These are phyloP conservation scores for Dipteronia dyeriana DNA, from an alignment of 345 rosid genomes.

Conservation along the genomic window DNA sequence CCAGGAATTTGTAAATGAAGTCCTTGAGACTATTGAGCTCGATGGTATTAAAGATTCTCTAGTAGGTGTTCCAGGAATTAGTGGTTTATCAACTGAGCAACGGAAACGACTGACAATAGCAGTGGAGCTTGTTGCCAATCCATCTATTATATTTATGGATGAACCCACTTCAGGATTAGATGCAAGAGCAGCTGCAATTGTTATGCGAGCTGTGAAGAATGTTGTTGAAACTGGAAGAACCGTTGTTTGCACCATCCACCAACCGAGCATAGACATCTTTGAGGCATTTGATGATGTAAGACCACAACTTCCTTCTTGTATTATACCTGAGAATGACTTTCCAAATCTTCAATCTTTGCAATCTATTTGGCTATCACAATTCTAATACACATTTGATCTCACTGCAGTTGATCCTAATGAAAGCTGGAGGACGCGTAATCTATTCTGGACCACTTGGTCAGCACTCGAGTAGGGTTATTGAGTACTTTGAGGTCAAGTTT, in stretches of 20 bases:
- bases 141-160: constrained; percentile 10
- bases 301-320: neutral
- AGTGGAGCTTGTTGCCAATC: constrained; percentile 16
- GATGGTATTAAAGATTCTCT: neutral
- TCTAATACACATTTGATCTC: neutral
- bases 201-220: constrained; percentile 6
- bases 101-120: constrained; percentile 1
- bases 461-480: constrained; percentile 38
- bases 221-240: constrained; percentile 10
- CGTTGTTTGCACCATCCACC: constrained; percentile 13
- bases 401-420: constrained; percentile 44
- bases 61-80: neutral
- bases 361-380: neutral
- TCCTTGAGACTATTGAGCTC: neutral
- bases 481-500: constrained; percentile 39
- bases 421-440: constrained; percentile 41
- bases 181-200: constrained; percentile 13
- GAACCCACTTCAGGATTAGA: neutral
- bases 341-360: no score
- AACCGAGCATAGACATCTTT: constrained; percentile 15
- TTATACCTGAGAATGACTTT: no score
- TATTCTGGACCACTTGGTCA: constrained; percentile 43
- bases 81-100: constrained; percentile 16
- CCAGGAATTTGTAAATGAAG: constrained; percentile 8
- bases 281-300: constrained; percentile 14